Conservation (phyloP, 2,329 filamentous ascomycete species). For the Mycosphaerella sp. region DNA sequence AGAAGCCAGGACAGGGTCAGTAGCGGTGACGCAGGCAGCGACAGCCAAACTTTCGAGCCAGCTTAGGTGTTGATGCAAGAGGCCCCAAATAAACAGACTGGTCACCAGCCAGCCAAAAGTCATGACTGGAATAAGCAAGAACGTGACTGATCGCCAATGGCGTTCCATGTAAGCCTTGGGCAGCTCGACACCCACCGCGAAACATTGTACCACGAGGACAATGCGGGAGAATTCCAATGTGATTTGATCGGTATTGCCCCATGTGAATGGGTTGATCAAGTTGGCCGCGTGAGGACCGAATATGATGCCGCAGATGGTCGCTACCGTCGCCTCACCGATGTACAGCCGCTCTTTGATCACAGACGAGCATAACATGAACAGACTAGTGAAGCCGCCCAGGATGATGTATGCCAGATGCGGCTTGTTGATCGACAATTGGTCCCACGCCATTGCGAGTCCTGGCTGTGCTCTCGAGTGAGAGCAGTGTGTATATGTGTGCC, state of each 20-base stretch:
- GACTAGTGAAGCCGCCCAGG: slow-evolving; percentile 88
- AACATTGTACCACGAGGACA: slow-evolving; percentile 86
- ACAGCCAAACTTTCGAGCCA: slow-evolving; percentile 87
- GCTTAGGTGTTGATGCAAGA: slow-evolving; percentile 64
- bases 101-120: slow-evolving; percentile 91
- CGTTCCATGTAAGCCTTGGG: slow-evolving; percentile 95
- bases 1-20: slow-evolving; percentile 91
- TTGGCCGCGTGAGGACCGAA: slow-evolving; percentile 81
- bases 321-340: slow-evolving; percentile 96
- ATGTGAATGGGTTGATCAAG: slow-evolving; percentile 66
- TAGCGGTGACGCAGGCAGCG: slow-evolving; percentile 92
- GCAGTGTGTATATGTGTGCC: background rate
- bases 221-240: slow-evolving; percentile 86
- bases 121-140: slow-evolving; percentile 92
- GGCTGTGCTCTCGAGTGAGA: background rate
- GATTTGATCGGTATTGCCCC: slow-evolving; percentile 80
- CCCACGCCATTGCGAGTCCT: slow-evolving; percentile 60
- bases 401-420: slow-evolving; percentile 99
- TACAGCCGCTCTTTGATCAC: slow-evolving; percentile 98
- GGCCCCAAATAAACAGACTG: slow-evolving; percentile 90
- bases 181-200: slow-evolving; percentile 84
- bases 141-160: slow-evolving; percentile 88
- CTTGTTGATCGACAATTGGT: slow-evolving; percentile 78
- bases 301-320: slow-evolving; percentile 79
- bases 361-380: slow-evolving; percentile 98